These are phyloP conservation scores for Parastagonospora nodorum DNA, from an alignment of 2,329 filamentous ascomycete species.

Conservation along the genomic window DNA sequence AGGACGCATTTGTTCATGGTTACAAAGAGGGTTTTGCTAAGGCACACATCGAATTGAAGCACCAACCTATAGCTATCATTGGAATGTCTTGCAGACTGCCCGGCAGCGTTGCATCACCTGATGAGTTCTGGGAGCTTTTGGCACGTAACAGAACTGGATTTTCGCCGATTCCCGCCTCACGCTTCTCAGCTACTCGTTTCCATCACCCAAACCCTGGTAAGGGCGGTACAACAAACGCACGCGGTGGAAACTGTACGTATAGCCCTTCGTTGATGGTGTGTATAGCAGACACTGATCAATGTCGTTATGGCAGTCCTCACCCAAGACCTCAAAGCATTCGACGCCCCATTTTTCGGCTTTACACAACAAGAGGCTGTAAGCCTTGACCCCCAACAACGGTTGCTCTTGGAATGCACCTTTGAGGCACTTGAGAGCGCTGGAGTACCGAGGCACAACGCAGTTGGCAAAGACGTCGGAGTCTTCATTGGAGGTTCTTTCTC, in stretches of 20 bases:
- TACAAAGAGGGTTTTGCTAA: constrained; percentile 22
- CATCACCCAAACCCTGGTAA: constrained; percentile 45
- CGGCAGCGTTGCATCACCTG: constrained; percentile 26
- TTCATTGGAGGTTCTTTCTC: constrained; percentile 30
- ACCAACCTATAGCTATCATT: constrained; percentile 45
- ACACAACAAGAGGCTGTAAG: constrained; percentile 30
- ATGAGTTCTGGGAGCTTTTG: constrained; percentile 36
- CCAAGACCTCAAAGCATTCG: constrained; percentile 28
- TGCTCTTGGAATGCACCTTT: constrained; percentile 40
- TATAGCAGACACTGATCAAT: neutral
- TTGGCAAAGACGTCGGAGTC: constrained; percentile 34
- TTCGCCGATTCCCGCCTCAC: constrained; percentile 43
- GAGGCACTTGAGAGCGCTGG: constrained; percentile 50
- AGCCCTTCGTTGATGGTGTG: neutral
- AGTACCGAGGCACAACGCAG: constrained; percentile 28
- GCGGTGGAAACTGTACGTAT: constrained; percentile 19
- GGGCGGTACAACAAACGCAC: constrained; percentile 42
- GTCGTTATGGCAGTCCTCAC: constrained; percentile 12
- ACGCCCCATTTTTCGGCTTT: constrained; percentile 39
- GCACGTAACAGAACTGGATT: constrained; percentile 34
- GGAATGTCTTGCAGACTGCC: constrained; percentile 42
- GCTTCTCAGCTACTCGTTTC: constrained; percentile 46
- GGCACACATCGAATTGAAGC: constrained; percentile 19
- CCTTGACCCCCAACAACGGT: constrained; percentile 42
- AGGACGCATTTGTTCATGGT: constrained; percentile 20